A percentile compares a stretch with the other conserved stretches of the same genome.
Evolutionary conservation across 169 alveolate species (phyloP).

Genomic region (Eimeria nieschulzi): DNA sequence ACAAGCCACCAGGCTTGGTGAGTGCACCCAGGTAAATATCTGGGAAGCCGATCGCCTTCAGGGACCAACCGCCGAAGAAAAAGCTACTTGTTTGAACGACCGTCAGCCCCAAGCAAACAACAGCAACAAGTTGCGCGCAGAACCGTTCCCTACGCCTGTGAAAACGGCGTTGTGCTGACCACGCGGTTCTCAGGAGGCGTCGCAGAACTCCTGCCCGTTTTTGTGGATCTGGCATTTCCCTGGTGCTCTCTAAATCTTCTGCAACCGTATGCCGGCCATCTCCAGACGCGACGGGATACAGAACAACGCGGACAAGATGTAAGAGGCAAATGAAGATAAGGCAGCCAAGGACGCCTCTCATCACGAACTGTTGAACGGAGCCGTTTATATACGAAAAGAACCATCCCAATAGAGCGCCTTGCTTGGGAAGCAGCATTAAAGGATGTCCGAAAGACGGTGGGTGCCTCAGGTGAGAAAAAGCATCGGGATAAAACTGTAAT

Average conservation of each 20-base stretch:
- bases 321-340: constrained; percentile 32
- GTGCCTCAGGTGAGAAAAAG: constrained; percentile 21
- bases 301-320: constrained; percentile 17
- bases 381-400: constrained; percentile 50
- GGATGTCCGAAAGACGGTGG: constrained; percentile 29
- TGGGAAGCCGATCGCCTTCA: constrained; percentile 64
- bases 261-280: background rate
- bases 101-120: constrained; percentile 18
- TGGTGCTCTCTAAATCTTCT: background rate
- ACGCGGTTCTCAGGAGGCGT: background rate
- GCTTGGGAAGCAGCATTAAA: constrained; percentile 34
- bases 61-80: constrained; percentile 58
- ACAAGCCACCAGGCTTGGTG: constrained; percentile 30
- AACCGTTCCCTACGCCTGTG: constrained; percentile 18
- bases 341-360: constrained; percentile 44
- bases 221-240: too few relatives aligned
- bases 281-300: constrained; percentile 16
- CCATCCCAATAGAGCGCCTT: constrained; percentile 7
- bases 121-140: constrained; percentile 14
- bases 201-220: background rate
- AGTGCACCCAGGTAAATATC: constrained; percentile 60
- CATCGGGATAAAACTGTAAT: constrained; percentile 26
- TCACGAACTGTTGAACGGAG: constrained; percentile 43
- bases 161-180: background rate
- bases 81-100: constrained; percentile 14